These are phyloP conservation scores for Leccinum griseonigrum DNA, from an alignment of 1,284 basidiomycete genomes.

Conservation along the genomic window DNA sequence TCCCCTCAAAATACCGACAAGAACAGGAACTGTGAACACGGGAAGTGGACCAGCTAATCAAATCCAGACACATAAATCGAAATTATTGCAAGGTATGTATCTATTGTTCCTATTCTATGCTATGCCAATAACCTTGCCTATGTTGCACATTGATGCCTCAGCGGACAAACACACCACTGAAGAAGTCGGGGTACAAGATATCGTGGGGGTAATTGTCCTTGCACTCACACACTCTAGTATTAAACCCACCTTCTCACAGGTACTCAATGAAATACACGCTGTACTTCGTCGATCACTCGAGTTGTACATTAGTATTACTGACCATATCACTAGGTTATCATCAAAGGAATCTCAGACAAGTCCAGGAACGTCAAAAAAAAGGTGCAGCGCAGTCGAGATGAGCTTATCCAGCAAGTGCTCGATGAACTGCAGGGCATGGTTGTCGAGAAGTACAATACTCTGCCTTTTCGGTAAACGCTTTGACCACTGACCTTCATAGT, in stretches of 20 bases:
- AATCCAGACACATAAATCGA: slow-evolving; percentile 1
- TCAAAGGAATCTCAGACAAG: slow-evolving; percentile 41
- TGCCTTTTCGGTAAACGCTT: not conserved
- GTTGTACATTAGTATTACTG: slow-evolving; percentile 6
- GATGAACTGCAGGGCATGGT: slow-evolving; percentile 35
- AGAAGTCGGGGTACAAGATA: slow-evolving; percentile 26
- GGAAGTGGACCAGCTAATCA: slow-evolving; percentile 2
- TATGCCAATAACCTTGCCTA: not conserved
- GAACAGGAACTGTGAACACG: not conserved
- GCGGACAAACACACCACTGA: slow-evolving; percentile 3
- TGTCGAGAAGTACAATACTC: slow-evolving; percentile 15
- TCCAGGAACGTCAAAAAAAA: slow-evolving; percentile 43
- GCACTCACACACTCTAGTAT: not conserved
- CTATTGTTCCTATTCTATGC: not conserved
- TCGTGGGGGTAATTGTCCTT: slow-evolving; percentile 24
- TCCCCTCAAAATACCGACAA: slow-evolving; percentile 15
- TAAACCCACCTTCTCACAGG: slow-evolving; percentile 12
- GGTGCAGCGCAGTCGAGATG: slow-evolving; percentile 39
- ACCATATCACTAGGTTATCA: slow-evolving; percentile 36
- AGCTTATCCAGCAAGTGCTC: slow-evolving; percentile 41
- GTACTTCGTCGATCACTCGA: slow-evolving; percentile 31
- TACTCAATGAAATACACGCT: slow-evolving; percentile 33
- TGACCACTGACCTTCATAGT: slow-evolving; percentile 23
- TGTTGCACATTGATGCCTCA: slow-evolving; percentile 1
- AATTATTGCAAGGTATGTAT: slow-evolving; percentile 9